Conservation (phyloP, 2,329 filamentous ascomycete genomes). For the Didymosphaeria variabile region DNA sequence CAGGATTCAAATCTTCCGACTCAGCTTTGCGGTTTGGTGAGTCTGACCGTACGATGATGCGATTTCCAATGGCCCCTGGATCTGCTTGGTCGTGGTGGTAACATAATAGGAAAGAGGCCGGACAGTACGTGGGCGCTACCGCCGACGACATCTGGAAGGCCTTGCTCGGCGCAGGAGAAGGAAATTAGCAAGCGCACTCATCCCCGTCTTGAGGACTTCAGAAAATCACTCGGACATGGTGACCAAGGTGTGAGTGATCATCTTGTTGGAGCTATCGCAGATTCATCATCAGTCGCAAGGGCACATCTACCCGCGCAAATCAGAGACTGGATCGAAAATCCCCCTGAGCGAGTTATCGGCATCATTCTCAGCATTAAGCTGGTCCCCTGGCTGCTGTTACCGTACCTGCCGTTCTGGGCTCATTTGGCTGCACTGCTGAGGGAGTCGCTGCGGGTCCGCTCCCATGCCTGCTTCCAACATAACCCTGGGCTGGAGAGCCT, state of each 20-base stretch:
- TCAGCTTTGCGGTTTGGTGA: too few species aligned
- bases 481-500: too few species aligned
- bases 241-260: slow-evolving; percentile 3
- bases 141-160: slow-evolving; percentile 14
- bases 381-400: not conserved
- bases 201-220: too few species aligned
- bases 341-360: not conserved
- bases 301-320: not conserved
- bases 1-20: not conserved
- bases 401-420: not conserved
- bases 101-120: slow-evolving; percentile 5
- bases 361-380: not conserved
- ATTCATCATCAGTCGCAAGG: slow-evolving; percentile 8
- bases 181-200: not conserved
- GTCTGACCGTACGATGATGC: too few species aligned
- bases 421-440: too few species aligned
- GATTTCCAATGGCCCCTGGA: too few species aligned
- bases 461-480: too few species aligned
- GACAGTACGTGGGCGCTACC: slow-evolving; percentile 7
- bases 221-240: not conserved
- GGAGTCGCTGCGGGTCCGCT: not conserved
- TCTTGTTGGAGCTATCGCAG: not conserved
- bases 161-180: slow-evolving; percentile 1
- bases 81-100: too few species aligned
- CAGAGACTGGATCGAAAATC: slow-evolving; percentile 10